Evolutionary conservation across 352 stramenopile species (phyloP), one percentile per base, ranked within the genome.

Genomic region (Thalassiosira livingstoniorum): DNA sequence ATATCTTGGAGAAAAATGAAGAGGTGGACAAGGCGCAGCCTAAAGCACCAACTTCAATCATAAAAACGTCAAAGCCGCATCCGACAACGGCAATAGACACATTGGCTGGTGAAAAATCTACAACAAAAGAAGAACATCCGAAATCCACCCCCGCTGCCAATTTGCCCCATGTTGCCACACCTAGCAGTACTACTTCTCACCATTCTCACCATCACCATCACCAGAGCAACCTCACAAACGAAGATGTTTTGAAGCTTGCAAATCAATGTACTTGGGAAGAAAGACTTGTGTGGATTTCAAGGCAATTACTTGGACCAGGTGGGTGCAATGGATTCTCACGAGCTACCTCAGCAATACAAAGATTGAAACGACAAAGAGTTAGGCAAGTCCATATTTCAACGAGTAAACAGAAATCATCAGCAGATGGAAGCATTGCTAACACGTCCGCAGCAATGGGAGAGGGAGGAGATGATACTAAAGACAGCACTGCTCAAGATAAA

Each of bases 251-350:
- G 37, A 47, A 74, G 7, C 63, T 81, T 29, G 66, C 72, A 1
- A 75, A 32, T 47, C 23, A 58, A 29, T 73, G 69, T n/a, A 66
- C 71, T 23, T 63, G 51, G 25, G 78, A 78, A 54, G 64, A 86
- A 51, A 77, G 68, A 39, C 64, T 81, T 23, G 53, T 81, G 55
- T 86, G 70, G 63, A 53, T 82, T 51, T 61, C 80, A 47, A 73
- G 62, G 51, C 74, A 87, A 66, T 21, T 79, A n/a, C 58, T 88
- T 42, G 82, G 82, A 67, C 29, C 64, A 0, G 67, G 71, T 32
- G 65, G 58, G 51, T 75, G 60, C 2, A 86, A 86, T 64, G 82
- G 82, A 18, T 88, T 88, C 39, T 68, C 75, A 13, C 75, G 68
- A 23, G 53, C 62, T 31, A 82, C 67, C 25, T 74, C 63, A 25